Percentiles rank a stretch among this genome's conserved stretches.
phyloP scores from a whole-genome alignment of 2,329 filamentous ascomycete species.

The Trichoderma simmonsii region DNA sequence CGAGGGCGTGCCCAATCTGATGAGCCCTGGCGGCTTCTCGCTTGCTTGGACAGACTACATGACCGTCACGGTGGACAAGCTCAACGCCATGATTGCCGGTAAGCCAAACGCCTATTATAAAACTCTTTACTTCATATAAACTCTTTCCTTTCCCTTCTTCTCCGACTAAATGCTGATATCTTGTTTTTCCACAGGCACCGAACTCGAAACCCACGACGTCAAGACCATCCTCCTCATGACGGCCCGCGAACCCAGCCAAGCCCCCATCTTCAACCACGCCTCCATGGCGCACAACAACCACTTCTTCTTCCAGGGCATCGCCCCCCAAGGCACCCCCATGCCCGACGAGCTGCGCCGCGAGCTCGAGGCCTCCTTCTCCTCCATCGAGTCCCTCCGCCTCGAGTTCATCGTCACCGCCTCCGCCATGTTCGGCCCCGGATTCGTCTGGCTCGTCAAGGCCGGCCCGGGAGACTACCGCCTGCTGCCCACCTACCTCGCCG shows the following conservation, averaged over 20 bases:
- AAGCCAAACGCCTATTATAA: constrained; percentile 31
- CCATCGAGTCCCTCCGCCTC: constrained; percentile 73
- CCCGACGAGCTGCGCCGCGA: constrained; percentile 53
- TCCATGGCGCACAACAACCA: constrained; percentile 93
- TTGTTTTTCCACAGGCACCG: constrained; percentile 54
- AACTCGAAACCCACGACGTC: constrained; percentile 57
- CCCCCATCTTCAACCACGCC: constrained; percentile 89
- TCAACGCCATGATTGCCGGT: constrained; percentile 75
- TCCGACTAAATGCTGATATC: too few relatives aligned
- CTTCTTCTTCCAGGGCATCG: constrained; percentile 68
- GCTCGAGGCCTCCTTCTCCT: constrained; percentile 72
- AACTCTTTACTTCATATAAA: background rate
- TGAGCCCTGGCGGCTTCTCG: constrained; percentile 66
- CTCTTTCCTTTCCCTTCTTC: background rate
- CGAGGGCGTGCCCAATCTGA: constrained; percentile 63
- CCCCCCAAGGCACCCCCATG: constrained; percentile 48
- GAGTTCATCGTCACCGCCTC: constrained; percentile 78
- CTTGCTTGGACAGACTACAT: constrained; percentile 85
- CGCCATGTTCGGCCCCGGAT: constrained; percentile 95
- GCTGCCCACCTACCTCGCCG: constrained; percentile 86
- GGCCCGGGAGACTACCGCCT: constrained; percentile 57
- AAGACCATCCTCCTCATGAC: constrained; percentile 70
- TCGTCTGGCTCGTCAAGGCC: constrained; percentile 84
- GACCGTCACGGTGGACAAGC: constrained; percentile 65
- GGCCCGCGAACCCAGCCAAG: constrained; percentile 73